These are phyloP conservation scores for Trypanosoma congolense DNA, from an alignment of 208 protist species.

Conservation along the genomic window DNA sequence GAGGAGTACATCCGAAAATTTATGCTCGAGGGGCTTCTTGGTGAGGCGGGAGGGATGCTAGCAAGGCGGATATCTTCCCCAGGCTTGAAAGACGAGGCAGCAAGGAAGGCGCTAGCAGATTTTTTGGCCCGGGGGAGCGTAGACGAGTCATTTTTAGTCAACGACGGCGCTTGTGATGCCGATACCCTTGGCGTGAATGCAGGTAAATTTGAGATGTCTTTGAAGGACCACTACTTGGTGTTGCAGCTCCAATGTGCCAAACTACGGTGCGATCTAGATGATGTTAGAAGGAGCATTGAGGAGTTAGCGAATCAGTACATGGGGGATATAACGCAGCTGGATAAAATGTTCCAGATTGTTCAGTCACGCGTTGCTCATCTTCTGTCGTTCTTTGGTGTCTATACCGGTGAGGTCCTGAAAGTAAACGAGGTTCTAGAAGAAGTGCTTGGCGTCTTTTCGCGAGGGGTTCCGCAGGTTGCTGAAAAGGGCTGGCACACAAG, in stretches of 20 bases:
- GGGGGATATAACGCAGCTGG: constrained; percentile 15
- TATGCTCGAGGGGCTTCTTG: constrained; percentile 16
- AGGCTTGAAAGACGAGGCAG: background rate
- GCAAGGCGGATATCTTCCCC: background rate
- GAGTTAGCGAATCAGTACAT: constrained; percentile 9
- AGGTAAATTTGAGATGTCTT: too few relatives aligned
- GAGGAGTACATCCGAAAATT: constrained; percentile 40
- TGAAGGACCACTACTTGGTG: too few relatives aligned
- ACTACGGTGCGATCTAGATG: too few relatives aligned
- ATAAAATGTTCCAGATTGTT: constrained; percentile 20
- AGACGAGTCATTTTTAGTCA: constrained; percentile 7
- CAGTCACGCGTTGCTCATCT: constrained; percentile 17
- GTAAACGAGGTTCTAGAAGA: constrained; percentile 1
- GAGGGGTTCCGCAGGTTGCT: too few relatives aligned
- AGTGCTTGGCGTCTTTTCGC: too few relatives aligned
- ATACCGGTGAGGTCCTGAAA: constrained; percentile 11
- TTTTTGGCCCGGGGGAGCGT: background rate
- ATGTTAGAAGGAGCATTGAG: constrained; percentile 11
- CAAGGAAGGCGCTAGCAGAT: background rate
- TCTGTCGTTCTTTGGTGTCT: constrained; percentile 22
- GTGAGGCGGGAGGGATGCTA: background rate
- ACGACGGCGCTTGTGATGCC: too few relatives aligned
- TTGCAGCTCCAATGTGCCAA: too few relatives aligned
- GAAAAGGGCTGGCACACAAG: constrained; percentile 3
- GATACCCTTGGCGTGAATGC: too few relatives aligned